Percentiles rank a stretch among this genome's conserved stretches.
Evolutionary conservation across 2,329 filamentous ascomycete species (phyloP).

Genomic region (Colletotrichum falcatum): DNA sequence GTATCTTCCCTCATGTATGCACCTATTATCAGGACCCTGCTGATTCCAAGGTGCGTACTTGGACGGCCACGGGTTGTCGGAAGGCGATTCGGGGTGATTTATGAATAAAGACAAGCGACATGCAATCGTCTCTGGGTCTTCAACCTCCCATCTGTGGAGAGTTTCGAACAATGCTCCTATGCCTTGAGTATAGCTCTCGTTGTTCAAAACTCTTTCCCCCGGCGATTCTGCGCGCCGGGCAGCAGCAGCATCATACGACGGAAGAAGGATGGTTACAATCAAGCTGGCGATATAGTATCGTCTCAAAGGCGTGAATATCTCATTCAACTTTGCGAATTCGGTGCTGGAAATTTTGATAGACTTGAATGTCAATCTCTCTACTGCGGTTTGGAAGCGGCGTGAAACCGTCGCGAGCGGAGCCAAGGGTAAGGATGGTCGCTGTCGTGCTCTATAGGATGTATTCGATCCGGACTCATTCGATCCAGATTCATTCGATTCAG

Average conservation of each 20-base stretch:
- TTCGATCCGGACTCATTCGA: too few species aligned
- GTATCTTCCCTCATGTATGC: constrained; percentile 6
- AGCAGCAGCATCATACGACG: neutral
- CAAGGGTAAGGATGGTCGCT: neutral
- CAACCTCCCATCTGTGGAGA: neutral
- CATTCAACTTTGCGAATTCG: neutral
- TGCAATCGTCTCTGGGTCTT: neutral
- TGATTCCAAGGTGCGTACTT: constrained; percentile 6
- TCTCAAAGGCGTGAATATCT: neutral
- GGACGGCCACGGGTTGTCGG: constrained; percentile 2
- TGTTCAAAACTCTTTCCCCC: neutral
- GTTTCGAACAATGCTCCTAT: neutral
- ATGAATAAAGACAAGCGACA: neutral
- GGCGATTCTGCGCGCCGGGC: constrained; percentile 10
- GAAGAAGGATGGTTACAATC: constrained; percentile 3
- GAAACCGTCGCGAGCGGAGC: constrained; percentile 1
- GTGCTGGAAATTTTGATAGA: constrained; percentile 5
- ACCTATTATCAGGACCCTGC: neutral
- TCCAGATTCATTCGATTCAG: too few species aligned
- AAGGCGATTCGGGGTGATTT: constrained; percentile 12
- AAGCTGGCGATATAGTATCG: neutral
- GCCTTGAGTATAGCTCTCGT: neutral
- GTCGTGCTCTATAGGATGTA: neutral
- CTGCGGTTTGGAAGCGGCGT: constrained; percentile 6
- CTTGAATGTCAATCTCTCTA: constrained; percentile 11